phyloP scores from a whole-genome alignment of 306 rosid genomes.

The Pyrus pyrifolia region DNA sequence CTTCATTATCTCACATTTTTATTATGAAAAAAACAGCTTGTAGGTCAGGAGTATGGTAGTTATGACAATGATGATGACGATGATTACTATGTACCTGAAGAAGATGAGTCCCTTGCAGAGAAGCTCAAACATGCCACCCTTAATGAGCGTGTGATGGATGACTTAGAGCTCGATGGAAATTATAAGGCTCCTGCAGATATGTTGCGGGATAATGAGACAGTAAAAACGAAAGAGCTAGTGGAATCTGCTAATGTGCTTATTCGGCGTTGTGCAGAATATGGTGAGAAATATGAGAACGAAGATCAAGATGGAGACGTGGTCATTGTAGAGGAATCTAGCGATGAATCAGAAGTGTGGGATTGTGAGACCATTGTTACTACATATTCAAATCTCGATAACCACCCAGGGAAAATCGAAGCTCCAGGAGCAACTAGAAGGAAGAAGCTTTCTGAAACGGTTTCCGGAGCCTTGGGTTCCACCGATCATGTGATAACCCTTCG shows the following conservation, averaged over 20 bases:
- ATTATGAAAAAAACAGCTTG: constrained; percentile 42
- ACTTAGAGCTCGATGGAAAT: constrained; percentile 34
- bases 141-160: constrained; percentile 31
- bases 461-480: constrained; percentile 43
- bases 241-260: constrained; percentile 55
- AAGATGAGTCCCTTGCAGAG: constrained; percentile 55
- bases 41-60: constrained; percentile 55
- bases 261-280: constrained; percentile 71
- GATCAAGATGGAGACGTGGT: constrained; percentile 37
- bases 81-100: constrained; percentile 44
- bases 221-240: constrained; percentile 32
- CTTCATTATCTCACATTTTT: constrained; percentile 2
- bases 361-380: constrained; percentile 89
- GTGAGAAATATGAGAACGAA: constrained; percentile 63
- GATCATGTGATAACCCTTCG: constrained; percentile 51
- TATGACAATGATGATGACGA: constrained; percentile 15
- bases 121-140: constrained; percentile 49
- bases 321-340: constrained; percentile 68
- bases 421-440: constrained; percentile 58
- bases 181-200: constrained; percentile 77
- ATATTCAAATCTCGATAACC: constrained; percentile 79
- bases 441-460: constrained; percentile 63
- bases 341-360: constrained; percentile 86
- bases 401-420: constrained; percentile 70
- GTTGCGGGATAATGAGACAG: constrained; percentile 29